Evolutionary conservation across 2,329 filamentous ascomycete species (phyloP).

Genomic region (Ascochyta clinopodiicola): DNA sequence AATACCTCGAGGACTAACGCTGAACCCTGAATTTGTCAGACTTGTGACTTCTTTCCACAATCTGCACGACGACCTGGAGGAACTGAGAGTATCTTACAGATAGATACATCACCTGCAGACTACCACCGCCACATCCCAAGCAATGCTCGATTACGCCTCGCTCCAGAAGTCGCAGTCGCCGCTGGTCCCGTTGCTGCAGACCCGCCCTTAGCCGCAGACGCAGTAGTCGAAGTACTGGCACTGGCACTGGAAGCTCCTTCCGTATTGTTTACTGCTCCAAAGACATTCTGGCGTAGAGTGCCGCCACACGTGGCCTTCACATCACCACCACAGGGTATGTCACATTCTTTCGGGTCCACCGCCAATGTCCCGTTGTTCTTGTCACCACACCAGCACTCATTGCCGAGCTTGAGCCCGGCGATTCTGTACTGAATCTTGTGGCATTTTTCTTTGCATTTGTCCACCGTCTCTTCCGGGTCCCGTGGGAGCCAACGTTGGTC

Average conservation of each 20-base stretch:
- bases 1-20: too few relatives aligned
- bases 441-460: conserved; percentile 8
- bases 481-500: not conserved
- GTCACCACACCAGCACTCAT: conserved; percentile 8
- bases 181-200: not conserved
- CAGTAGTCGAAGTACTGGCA: not conserved
- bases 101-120: too few relatives aligned
- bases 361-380: conserved; percentile 1
- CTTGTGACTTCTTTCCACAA: too few relatives aligned
- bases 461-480: not conserved
- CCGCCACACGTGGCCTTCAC: conserved; percentile 3
- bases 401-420: not conserved
- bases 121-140: not conserved
- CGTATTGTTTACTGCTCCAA: not conserved
- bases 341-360: conserved; percentile 1
- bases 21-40: too few relatives aligned
- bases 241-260: not conserved
- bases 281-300: not conserved
- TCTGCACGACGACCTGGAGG: too few relatives aligned
- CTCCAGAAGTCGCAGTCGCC: conserved; percentile 1
- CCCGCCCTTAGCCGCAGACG: not conserved
- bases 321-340: conserved; percentile 2
- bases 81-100: too few relatives aligned
- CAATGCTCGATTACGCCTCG: not conserved
- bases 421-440: not conserved